These are phyloP conservation scores for Globisporangium irregulare DNA, from an alignment of 352 stramenopile species.

Conservation along the genomic window DNA sequence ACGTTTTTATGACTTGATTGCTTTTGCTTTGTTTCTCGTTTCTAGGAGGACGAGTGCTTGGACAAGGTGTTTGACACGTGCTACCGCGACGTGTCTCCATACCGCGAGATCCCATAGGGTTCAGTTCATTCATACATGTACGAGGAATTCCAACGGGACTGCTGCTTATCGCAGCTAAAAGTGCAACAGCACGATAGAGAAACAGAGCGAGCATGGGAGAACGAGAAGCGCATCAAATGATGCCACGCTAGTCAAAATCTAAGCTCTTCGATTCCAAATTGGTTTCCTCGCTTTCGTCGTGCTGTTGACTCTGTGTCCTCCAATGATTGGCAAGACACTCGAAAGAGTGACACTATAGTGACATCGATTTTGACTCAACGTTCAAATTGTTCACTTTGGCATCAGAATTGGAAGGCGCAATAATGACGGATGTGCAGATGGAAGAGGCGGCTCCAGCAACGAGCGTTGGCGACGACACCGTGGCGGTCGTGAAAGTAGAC, in stretches of 20 bases:
- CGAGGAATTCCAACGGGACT: not conserved
- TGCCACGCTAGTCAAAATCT: not conserved
- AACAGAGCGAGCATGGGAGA: not conserved
- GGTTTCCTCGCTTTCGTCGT: conserved; percentile 1
- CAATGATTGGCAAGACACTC: not conserved
- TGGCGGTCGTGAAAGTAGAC: not conserved
- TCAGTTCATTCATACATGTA: not conserved
- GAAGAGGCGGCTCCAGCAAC: not conserved
- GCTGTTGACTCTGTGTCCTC: conserved; percentile 9
- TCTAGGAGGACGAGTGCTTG: conserved; percentile 78
- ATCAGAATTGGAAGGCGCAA: not conserved
- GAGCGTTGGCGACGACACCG: not conserved
- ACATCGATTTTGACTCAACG: not conserved
- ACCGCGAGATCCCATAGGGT: conserved; percentile 74
- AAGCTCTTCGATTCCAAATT: not conserved
- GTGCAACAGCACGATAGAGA: conserved; percentile 4
- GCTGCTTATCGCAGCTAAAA: not conserved
- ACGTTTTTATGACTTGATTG: not conserved
- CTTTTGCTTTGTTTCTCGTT: not conserved
- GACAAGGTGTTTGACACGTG: conserved; percentile 83
- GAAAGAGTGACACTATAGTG: conserved; percentile 8
- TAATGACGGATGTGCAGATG: conserved; percentile 12
- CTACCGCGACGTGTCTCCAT: conserved; percentile 83
- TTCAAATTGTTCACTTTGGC: not conserved
- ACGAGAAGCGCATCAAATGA: not conserved